phyloP scores from a whole-genome alignment of 495 filamentous ascomycete species.

The Hypoxylon lienhwacheense region DNA sequence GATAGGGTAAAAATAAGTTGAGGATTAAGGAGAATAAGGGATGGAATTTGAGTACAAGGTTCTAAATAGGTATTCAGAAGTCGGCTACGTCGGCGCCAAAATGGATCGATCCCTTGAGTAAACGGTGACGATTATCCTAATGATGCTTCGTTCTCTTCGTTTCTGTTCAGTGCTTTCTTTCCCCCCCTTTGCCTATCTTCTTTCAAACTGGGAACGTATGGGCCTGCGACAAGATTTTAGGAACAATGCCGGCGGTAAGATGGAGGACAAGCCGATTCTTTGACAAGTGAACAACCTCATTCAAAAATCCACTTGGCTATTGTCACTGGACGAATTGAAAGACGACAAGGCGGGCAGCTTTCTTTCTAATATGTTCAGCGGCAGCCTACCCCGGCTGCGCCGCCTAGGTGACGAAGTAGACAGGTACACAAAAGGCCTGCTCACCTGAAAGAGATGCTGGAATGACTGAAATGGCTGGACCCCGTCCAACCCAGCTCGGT shows the following conservation, averaged over 20 bases:
- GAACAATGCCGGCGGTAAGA: conserved; percentile 2
- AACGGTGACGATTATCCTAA: conserved; percentile 6
- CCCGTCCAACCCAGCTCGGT: neutral
- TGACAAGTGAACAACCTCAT: conserved; percentile 17
- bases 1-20: neutral
- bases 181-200: too few relatives aligned
- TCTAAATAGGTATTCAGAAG: too few relatives aligned
- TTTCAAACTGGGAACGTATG: conserved; percentile 3
- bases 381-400: conserved; percentile 20
- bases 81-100: too few relatives aligned
- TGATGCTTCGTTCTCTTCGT: neutral
- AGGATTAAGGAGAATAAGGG: neutral
- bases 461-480: conserved; percentile 4
- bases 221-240: neutral
- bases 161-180: neutral
- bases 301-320: conserved; percentile 17
- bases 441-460: conserved; percentile 28
- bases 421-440: conserved; percentile 7
- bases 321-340: conserved; percentile 19
- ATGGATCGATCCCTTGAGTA: neutral
- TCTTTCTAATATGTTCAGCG: conserved; percentile 5
- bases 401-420: conserved; percentile 29
- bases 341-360: conserved; percentile 14
- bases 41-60: neutral
- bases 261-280: conserved; percentile 5